Base-by-base conservation (phyloP, 164 flowering plant genomes). In the Nymphaea colorata region DNA sequence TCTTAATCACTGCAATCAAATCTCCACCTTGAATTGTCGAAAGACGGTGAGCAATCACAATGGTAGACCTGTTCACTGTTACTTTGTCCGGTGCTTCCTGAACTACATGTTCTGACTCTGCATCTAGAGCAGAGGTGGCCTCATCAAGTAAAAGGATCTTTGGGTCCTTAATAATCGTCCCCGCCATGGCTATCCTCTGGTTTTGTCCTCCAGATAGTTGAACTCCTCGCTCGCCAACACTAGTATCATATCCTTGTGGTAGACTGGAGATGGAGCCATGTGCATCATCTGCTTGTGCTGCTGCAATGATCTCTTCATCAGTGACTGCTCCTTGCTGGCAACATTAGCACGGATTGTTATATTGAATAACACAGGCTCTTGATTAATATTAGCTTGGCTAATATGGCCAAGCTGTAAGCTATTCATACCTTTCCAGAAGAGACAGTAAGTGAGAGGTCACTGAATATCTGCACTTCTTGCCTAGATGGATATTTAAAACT, bases 401-500 rank as follows among this genome's bases (percentile, higher is more conserved):
- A 25, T 25, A 1, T 0, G 36, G 36, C 36, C 36, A 0, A 25
- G 36, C 36, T 25, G 36, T 25, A 25, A 25, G 36, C 36, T 25
- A 25, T 25, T 25, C 36, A 25, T 25, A 25, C 85, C 84, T 79
- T 76, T 62, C 87, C 87, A n/a, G 84, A 74, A 25, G 84, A 81
- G 15, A 85, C 81, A 57, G 41, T 73, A 65, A 81, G 71, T 43
- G 73, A 78, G 69, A 86, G 64, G 71, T 82, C 84, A 66, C 43
- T 72, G 75, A 85, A 82, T 44, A 84, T 85, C 43, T 76, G 85
- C 59, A 83, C 69, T 67, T 83, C 79, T 44, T 82, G 87, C 17
- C 86, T 59, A 43, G 79, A 73, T n/a, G 85, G 81, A 47, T 87
- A 85, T 44, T 61, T 78, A 71, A 87, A 87, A 60, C 74, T 77